Percentiles rank a stretch among this genome's conserved stretches.
Evolutionary conservation across 441 rosid genomes (phyloP).

Genomic region (Pelargonium fulgidum): DNA sequence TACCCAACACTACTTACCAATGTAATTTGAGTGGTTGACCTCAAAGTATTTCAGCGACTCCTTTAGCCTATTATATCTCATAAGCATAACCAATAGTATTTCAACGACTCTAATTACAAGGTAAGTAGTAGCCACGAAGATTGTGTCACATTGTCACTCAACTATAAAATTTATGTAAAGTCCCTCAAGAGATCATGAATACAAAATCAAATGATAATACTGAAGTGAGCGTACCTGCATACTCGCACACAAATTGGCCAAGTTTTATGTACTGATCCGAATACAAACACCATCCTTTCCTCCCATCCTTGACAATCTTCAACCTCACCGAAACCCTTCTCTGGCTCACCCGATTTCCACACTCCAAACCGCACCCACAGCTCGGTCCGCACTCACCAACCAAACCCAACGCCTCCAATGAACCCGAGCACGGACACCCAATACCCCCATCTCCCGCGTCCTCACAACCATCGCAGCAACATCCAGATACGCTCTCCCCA

Average conservation of each 20-base stretch:
- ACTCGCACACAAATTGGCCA: slow-evolving; percentile 76
- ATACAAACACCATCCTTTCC: slow-evolving; percentile 75
- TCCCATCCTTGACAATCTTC: slow-evolving; percentile 50
- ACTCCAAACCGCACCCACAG: slow-evolving; percentile 53
- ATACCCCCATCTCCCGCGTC: slow-evolving; percentile 19
- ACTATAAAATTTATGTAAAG: no score
- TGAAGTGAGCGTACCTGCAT: slow-evolving; percentile 46
- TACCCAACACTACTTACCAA: no score
- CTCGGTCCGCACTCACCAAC: slow-evolving; percentile 57
- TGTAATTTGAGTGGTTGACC: no score
- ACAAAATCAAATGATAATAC: neutral
- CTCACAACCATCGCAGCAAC: slow-evolving; percentile 53
- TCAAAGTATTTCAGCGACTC: no score
- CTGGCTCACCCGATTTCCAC: slow-evolving; percentile 52
- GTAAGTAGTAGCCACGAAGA: no score
- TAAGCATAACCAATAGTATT: no score
- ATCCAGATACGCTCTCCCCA: slow-evolving; percentile 29
- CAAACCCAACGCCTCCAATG: slow-evolving; percentile 28
- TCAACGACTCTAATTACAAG: no score
- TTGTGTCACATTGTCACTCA: no score
- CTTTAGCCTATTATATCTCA: no score
- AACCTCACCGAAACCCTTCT: slow-evolving; percentile 47
- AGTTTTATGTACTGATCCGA: slow-evolving; percentile 49
- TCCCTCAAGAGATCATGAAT: no score
- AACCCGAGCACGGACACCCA: slow-evolving; percentile 31